These are phyloP conservation scores for Candida sanyiensis DNA, from an alignment of 805 yeast species.

Conservation along the genomic window DNA sequence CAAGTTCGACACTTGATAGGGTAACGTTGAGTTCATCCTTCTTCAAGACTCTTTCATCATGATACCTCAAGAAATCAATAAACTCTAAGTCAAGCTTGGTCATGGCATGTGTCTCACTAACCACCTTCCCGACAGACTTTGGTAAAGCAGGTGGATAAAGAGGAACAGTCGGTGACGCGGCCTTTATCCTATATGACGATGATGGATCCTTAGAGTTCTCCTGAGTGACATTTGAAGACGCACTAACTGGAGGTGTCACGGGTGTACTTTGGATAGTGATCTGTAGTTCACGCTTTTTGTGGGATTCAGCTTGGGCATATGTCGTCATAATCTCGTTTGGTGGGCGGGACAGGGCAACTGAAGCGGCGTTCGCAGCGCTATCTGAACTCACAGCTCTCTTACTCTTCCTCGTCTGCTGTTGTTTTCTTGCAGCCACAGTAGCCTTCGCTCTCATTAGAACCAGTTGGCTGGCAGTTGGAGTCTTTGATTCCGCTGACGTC, in stretches of 20 bases:
- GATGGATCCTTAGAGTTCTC: too few species aligned
- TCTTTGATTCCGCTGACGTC: conserved; percentile 17
- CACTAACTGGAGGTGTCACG: neutral
- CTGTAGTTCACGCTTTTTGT: neutral
- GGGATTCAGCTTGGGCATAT: conserved; percentile 6
- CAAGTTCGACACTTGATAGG: conserved; percentile 38
- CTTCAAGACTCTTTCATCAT: conserved; percentile 56
- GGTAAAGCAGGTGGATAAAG: neutral
- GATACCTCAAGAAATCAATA: conserved; percentile 45
- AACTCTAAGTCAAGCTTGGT: conserved; percentile 54
- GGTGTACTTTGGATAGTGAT: neutral
- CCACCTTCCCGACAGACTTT: neutral
- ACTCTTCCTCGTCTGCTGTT: conserved; percentile 4
- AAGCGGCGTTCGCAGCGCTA: conserved; percentile 26
- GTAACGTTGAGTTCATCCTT: conserved; percentile 48
- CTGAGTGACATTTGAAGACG: neutral
- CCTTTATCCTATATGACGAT: neutral
- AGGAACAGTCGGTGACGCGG: neutral
- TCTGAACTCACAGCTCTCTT: conserved; percentile 14
- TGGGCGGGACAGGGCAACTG: conserved; percentile 24
- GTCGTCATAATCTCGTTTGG: conserved; percentile 25
- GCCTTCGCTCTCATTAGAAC: conserved; percentile 25
- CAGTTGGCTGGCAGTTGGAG: conserved; percentile 25
- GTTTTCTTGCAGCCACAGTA: conserved; percentile 25
- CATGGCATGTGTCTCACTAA: conserved; percentile 35